Conservation (phyloP, 108 stramenopile species). For the Ochromonas danica region DNA sequence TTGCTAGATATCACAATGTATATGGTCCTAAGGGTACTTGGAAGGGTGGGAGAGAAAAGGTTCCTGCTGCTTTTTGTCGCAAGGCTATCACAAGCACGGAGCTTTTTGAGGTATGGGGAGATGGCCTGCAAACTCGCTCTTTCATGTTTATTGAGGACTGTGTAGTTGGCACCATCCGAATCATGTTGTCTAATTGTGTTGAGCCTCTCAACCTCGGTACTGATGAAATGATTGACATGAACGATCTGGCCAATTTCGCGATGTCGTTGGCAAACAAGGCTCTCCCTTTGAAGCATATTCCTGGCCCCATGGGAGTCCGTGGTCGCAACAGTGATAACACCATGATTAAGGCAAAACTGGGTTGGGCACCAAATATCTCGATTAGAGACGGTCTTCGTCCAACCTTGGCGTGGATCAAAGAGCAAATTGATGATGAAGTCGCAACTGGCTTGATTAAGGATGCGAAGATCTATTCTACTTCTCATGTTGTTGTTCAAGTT, state of each 20-base stretch:
- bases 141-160: slow-evolving; percentile 99
- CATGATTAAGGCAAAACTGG: slow-evolving; percentile 83
- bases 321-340: slow-evolving; percentile 96
- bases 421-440: slow-evolving; percentile 73
- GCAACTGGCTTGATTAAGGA: slow-evolving; percentile 46
- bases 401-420: slow-evolving; percentile 96
- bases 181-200: slow-evolving; percentile 87
- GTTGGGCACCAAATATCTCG: slow-evolving; percentile 86
- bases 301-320: slow-evolving; percentile 96
- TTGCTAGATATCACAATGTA: slow-evolving; percentile 87
- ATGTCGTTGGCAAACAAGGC: slow-evolving; percentile 75
- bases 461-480: slow-evolving; percentile 59
- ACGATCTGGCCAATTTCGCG: slow-evolving; percentile 87
- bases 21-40: slow-evolving; percentile 96
- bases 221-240: slow-evolving; percentile 95
- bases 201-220: slow-evolving; percentile 92
- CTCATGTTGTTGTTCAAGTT: slow-evolving; percentile 80
- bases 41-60: slow-evolving; percentile 99
- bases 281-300: slow-evolving; percentile 93
- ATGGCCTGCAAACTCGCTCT: slow-evolving; percentile 94
- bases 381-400: slow-evolving; percentile 78
- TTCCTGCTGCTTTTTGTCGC: slow-evolving; percentile 97
- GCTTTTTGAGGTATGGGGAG: slow-evolving; percentile 89
- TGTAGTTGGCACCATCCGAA: slow-evolving; percentile 88
- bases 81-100: slow-evolving; percentile 85